Base-by-base conservation (phyloP, 257 asterid species). In the Gardenia jasminoides region DNA sequence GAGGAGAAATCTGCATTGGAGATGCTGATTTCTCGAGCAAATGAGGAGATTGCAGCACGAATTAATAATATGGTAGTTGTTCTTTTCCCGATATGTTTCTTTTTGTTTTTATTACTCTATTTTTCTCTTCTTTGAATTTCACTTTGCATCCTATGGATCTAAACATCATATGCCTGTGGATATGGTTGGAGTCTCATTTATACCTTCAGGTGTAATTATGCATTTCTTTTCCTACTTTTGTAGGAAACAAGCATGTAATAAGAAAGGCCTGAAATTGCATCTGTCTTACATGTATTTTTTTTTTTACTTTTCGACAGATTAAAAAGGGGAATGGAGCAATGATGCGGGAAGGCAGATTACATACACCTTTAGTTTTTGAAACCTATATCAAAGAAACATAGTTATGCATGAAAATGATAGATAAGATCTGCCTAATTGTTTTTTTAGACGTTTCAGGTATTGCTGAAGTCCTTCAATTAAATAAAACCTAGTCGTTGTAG, bases 21-120 rank as follows among this genome's bases (percentile, higher is more conserved):
- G 86, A 87, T 85, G 83, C 87, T 85, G 61, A 82, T 86, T 73
- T 74, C 80, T 5, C 85, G 70, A 72, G 78, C 89, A 43, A 82
- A 89, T 62, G 91, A 83, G 39, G 91, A 88, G 61, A 93, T 82
- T 81, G 83, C 89, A 71, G 79, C 82, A 75, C 80, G 85, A 72
- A 82, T 90, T 24, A 82, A 86, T 77, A 85, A 85, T 84, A 87
- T 86, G 97, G 97, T 92, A 89, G 28, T 50, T 59, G 8, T 62
- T 41, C 76, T 48, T 44, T 36, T 17, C 28, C 3, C 7, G 6
- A 46, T 15, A 0, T 10, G 4, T 72, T 20, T 80, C 19, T 11
- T 28, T 16, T 67, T 28, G 59, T 44, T 24, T 46, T 36, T 26
- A 44, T 44, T 44, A 44, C 10, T 44, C 8, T 44, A 6, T 44